Evolutionary conservation across 2,329 filamentous ascomycete genomes (phyloP).

Genomic region (Westerdykella ornata): DNA sequence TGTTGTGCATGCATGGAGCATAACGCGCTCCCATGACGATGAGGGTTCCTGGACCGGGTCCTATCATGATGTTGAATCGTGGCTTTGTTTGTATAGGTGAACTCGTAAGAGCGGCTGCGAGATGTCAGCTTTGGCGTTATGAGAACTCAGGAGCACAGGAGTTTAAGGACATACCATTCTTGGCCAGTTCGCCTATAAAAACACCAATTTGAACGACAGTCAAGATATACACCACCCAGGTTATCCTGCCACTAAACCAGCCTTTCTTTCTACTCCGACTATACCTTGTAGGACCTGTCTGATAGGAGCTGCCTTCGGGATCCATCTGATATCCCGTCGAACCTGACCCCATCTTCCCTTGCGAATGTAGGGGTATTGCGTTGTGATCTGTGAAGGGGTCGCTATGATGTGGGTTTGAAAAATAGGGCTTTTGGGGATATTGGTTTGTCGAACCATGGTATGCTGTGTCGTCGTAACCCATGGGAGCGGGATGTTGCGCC

Average conservation of each 20-base stretch:
- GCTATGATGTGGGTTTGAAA: conserved; percentile 49
- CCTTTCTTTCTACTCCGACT: conserved; percentile 41
- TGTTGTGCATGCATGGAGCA: conserved; percentile 88
- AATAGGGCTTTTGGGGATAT: conserved; percentile 26
- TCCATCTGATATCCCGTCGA: conserved; percentile 36
- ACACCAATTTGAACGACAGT: conserved; percentile 71
- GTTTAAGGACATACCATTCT: conserved; percentile 57
- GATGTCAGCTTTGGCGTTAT: conserved; percentile 5
- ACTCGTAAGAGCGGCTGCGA: conserved; percentile 64
- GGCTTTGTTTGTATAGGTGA: conserved; percentile 74
- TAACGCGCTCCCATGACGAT: conserved; percentile 97
- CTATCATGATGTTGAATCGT: conserved; percentile 93
- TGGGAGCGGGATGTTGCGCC: conserved; percentile 46
- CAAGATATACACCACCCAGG: conserved; percentile 78
- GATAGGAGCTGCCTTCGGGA: conserved; percentile 35
- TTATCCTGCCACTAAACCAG: conserved; percentile 54
- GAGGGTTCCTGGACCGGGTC: conserved; percentile 79
- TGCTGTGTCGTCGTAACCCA: conserved; percentile 48
- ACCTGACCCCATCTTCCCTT: conserved; percentile 36
- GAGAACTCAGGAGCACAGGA: neutral
- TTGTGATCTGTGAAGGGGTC: conserved; percentile 46
- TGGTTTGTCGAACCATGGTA: conserved; percentile 48
- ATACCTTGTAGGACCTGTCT: conserved; percentile 6
- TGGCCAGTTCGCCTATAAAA: conserved; percentile 82
- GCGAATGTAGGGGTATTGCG: conserved; percentile 43